Conservation (phyloP, 192 early-diverging fungal genomes). For the Coemansia sp. region DNA sequence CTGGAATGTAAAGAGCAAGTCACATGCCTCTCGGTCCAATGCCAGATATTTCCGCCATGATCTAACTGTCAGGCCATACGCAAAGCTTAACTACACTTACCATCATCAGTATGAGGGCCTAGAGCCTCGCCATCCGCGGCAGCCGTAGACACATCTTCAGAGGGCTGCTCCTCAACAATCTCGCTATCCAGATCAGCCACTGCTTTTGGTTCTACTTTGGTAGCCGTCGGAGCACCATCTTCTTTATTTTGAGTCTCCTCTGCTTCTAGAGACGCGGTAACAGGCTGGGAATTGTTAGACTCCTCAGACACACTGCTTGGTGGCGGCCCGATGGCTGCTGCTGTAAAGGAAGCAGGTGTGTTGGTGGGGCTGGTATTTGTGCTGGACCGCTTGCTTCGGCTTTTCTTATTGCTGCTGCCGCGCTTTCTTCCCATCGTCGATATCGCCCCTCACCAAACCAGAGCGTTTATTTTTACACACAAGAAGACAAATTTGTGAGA, state of each 20-base stretch:
- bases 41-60: too few species aligned
- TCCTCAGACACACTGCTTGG: neutral
- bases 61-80: too few species aligned
- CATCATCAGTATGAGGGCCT: too few species aligned
- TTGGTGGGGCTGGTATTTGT: conserved; percentile 19
- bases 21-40: too few species aligned
- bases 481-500: neutral
- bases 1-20: too few species aligned
- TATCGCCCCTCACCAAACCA: neutral
- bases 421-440: conserved; percentile 37
- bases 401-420: conserved; percentile 25
- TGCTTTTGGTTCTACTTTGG: neutral
- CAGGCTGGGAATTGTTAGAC: neutral
- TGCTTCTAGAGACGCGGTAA: conserved; percentile 6
- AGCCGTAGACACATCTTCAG: neutral
- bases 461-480: too few species aligned
- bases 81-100: too few species aligned
- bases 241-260: conserved; percentile 5
- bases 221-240: neutral
- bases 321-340: neutral
- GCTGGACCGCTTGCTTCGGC: conserved; percentile 26
- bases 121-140: neutral
- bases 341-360: conserved; percentile 7
- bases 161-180: neutral
- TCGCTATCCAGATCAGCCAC: neutral